Evolutionary conservation across 495 filamentous ascomycete species (phyloP), one percentile per base, ranked within the genome.

Genomic region (Barbatosphaeria neglecta): DNA sequence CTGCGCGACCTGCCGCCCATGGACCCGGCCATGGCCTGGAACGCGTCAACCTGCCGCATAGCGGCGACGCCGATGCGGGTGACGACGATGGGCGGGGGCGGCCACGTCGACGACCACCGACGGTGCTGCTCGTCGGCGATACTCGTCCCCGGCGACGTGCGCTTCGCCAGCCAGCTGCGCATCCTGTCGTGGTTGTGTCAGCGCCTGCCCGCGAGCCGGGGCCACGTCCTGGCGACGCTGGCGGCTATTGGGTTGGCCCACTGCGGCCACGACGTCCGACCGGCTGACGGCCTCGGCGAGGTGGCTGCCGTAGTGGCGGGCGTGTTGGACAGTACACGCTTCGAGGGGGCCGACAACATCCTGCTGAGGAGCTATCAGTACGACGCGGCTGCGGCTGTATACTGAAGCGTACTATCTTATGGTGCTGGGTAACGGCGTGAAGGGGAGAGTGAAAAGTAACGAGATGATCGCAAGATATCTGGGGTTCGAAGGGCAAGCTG

Each of bases 281-380:
- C 39, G 5, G 20, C 39, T 22, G 39, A 41, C 7, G 39, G 39
- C 6, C 6, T 23, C 20, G 22, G 2, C 20, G 39, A 22, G 19
- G 39, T 41, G 10, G 39, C 39, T 22, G 39, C 20, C 39, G 22
- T 23, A 22, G 39, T 41, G n/a, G n/a, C 19, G 19, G 13, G 39
- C 20, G 9, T 41, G 19, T 15, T 41, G 5, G 39, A 41, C 39
- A 23, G 20, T 4, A 41, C 39, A 9, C 20, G 39, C 20, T 41
- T 41, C 39, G 39, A 41, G 39, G 39, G 39, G 9, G 39, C 39
- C 3, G 3, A 23, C 25, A 13, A 37, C 13, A 45, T 45, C 43
- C 53, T 48, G 46, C 52, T 41, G n/a, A 22, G 18, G 39, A 41
- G 19, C 39, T 41, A 41, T 18, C 39, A n/a, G n/a, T n/a, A n/a